Percentiles rank a stretch among this genome's conserved stretches.
Conservation (phyloP, 257 asterid species). For the Przewalskia tangutica region DNA sequence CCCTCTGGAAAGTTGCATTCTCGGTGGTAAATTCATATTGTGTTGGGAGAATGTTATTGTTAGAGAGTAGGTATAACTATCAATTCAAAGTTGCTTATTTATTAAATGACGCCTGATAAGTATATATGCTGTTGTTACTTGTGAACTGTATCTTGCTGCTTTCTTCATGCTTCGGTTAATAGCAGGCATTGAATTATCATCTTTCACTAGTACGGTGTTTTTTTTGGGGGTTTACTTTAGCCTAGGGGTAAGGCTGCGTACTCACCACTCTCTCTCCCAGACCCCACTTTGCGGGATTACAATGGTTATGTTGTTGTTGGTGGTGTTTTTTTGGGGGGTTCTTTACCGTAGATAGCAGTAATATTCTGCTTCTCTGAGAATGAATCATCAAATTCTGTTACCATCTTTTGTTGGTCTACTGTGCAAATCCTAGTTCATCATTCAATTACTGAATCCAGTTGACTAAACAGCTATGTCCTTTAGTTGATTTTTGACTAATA, state of each 20-base stretch:
- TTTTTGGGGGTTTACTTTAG: background rate
- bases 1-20: background rate
- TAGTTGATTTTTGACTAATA: background rate
- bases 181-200: background rate
- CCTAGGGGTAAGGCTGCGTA: too few species aligned
- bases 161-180: background rate
- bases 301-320: too few species aligned
- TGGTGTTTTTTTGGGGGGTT: background rate
- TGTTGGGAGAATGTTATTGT: background rate
- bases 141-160: background rate
- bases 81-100: background rate
- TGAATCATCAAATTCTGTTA: background rate
- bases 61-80: background rate
- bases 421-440: background rate
- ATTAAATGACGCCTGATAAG: background rate
- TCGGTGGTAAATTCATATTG: background rate
- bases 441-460: background rate
- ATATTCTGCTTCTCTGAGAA: background rate
- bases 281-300: too few species aligned
- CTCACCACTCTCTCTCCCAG: too few species aligned
- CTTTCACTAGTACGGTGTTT: background rate
- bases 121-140: background rate
- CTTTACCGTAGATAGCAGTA: background rate
- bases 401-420: background rate
- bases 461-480: background rate